Evolutionary conservation across 345 rosid species (phyloP).

Genomic region (Rhodomyrtus tomentosa): DNA sequence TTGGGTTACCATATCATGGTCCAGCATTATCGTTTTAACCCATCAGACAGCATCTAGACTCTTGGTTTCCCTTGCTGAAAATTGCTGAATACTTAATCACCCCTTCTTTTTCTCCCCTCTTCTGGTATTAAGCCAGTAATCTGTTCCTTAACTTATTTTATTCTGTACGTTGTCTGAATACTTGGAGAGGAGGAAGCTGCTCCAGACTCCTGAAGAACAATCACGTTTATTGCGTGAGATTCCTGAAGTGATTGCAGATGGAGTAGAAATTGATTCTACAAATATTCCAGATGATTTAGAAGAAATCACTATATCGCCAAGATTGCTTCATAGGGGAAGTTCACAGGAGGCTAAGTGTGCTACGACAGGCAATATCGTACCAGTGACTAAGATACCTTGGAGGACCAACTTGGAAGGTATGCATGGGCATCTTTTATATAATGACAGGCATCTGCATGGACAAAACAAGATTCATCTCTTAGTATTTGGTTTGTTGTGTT

Average conservation of each 20-base stretch:
- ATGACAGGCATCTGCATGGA: neutral
- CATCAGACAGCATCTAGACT: neutral
- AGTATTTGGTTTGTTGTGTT: neutral
- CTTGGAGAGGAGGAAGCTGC: constrained; percentile 63
- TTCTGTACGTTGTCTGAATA: constrained; percentile 51
- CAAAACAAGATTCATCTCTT: neutral
- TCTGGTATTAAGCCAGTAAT: neutral
- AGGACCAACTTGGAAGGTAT: neutral
- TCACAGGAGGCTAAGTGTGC: constrained; percentile 11
- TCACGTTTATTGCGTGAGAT: constrained; percentile 41
- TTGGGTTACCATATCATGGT: neutral
- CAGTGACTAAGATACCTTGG: neutral
- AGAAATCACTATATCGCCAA: constrained; percentile 11
- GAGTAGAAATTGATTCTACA: constrained; percentile 25
- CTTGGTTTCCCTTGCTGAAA: neutral
- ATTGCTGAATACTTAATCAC: neutral
- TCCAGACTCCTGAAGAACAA: constrained; percentile 56
- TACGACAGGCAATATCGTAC: neutral
- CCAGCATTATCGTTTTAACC: neutral
- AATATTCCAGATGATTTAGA: constrained; percentile 15
- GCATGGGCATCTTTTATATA: neutral
- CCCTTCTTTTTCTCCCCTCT: neutral
- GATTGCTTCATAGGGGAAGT: constrained; percentile 11
- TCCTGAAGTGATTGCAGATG: constrained; percentile 62
- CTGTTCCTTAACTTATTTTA: constrained; percentile 43